Conservation (phyloP, 139 green algal genomes). For the Chlorella sp. region DNA sequence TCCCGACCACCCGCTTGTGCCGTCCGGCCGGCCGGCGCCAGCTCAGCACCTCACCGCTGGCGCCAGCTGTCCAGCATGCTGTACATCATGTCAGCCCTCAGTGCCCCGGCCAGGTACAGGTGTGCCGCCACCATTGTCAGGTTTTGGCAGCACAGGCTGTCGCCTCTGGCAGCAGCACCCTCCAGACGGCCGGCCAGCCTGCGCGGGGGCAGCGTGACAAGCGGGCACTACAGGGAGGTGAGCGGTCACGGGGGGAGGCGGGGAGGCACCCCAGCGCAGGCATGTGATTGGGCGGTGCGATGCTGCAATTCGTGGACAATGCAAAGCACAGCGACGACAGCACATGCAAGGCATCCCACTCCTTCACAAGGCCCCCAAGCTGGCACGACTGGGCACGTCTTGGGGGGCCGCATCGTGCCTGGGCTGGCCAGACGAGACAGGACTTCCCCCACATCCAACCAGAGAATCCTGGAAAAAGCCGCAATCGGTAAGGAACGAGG, state of each 20-base stretch:
- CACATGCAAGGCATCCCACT: not conserved
- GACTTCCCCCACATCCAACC: no score
- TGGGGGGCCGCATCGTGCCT: no score
- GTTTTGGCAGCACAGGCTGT: constrained; percentile 66
- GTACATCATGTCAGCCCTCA: constrained; percentile 64
- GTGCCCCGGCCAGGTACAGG: constrained; percentile 61
- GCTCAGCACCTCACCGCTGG: constrained; percentile 13
- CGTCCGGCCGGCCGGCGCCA: not conserved
- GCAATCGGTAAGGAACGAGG: no score
- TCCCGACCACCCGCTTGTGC: no score
- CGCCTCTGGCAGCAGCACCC: not conserved
- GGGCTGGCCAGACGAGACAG: no score
- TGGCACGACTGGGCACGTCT: no score
- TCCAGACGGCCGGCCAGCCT: constrained; percentile 39
- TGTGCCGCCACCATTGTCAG: constrained; percentile 67
- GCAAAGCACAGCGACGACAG: not conserved
- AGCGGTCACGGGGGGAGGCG: not conserved
- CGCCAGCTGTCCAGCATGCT: constrained; percentile 50
- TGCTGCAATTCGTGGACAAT: no score
- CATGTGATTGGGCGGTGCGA: not conserved
- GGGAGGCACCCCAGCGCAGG: not conserved
- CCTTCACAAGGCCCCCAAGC: no score
- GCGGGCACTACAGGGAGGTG: not conserved
- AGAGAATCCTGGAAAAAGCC: no score
- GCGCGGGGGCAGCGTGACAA: not conserved